Evolutionary conservation across 106 monocot genomes (phyloP).

Genomic region (Dioscorea dumetorum): DNA sequence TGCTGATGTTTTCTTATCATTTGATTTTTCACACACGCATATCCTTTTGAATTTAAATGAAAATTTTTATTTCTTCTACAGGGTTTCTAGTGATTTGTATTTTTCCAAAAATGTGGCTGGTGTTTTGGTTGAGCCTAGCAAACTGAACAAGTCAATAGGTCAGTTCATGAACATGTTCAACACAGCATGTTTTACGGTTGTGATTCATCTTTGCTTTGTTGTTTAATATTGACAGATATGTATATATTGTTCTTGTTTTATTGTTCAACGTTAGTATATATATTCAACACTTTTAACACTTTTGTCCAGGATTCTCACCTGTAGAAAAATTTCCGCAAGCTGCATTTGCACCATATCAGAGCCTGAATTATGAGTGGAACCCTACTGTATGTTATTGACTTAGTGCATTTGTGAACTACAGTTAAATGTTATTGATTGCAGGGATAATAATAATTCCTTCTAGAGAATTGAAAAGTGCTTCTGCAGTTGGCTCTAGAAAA

Average conservation of each 20-base stretch:
- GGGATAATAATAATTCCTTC: neutral
- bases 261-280: neutral
- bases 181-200: neutral
- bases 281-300: no score
- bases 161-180: neutral
- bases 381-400: slow-evolving; percentile 41
- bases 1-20: no score
- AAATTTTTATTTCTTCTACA: slow-evolving; percentile 15
- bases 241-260: neutral
- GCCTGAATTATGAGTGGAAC: slow-evolving; percentile 72
- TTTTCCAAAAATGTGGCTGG: slow-evolving; percentile 75
- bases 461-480: neutral
- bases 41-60: neutral
- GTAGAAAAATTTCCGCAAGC: slow-evolving; percentile 79
- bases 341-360: slow-evolving; percentile 70
- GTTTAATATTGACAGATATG: neutral
- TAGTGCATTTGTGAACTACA: neutral
- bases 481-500: no score
- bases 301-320: slow-evolving; percentile 66
- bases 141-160: slow-evolving; percentile 38
- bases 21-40: no score
- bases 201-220: neutral
- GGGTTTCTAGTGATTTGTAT: slow-evolving; percentile 58
- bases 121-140: slow-evolving; percentile 65
- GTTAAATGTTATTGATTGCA: neutral